phyloP scores from a whole-genome alignment of 192 early-diverging fungal species.

The Umbelopsis vinacea region DNA sequence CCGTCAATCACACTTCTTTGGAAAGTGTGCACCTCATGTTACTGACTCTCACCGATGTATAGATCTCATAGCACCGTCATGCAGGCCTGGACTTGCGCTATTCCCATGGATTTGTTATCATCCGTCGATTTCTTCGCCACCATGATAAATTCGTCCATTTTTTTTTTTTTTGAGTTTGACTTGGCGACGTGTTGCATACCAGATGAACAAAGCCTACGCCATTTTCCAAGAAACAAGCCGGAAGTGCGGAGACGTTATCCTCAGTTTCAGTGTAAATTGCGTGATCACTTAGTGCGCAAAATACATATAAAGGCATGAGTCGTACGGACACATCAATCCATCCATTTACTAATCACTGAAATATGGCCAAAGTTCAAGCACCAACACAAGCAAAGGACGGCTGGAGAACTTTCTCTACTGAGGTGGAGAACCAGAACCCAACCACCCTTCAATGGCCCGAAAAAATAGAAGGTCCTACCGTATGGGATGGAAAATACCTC shows the following conservation, averaged over 20 bases:
- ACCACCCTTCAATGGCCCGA: conserved; percentile 25
- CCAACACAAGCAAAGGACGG: neutral
- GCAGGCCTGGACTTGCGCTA: neutral
- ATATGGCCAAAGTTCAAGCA: conserved; percentile 7
- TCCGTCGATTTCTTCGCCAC: conserved; percentile 6
- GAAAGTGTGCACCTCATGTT: too few species aligned
- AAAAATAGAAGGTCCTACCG: conserved; percentile 32
- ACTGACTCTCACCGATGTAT: too few species aligned
- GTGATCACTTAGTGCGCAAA: conserved; percentile 6
- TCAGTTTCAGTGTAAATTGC: conserved; percentile 17
- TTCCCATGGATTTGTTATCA: conserved; percentile 23
- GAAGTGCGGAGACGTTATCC: neutral
- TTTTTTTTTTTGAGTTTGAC: conserved; percentile 26
- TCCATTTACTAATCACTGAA: neutral
- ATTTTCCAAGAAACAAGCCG: neutral
- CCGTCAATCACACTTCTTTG: too few species aligned
- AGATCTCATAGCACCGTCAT: neutral
- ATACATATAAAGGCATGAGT: neutral
- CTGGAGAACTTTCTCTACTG: conserved; percentile 24
- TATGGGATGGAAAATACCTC: conserved; percentile 37
- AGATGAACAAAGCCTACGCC: neutral
- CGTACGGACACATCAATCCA: neutral
- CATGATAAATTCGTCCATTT: conserved; percentile 13
- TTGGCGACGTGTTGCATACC: conserved; percentile 18
- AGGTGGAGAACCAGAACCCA: conserved; percentile 10